phyloP scores from a whole-genome alignment of 2,329 filamentous ascomycete genomes.

The Aspergillus pseudonomiae region DNA sequence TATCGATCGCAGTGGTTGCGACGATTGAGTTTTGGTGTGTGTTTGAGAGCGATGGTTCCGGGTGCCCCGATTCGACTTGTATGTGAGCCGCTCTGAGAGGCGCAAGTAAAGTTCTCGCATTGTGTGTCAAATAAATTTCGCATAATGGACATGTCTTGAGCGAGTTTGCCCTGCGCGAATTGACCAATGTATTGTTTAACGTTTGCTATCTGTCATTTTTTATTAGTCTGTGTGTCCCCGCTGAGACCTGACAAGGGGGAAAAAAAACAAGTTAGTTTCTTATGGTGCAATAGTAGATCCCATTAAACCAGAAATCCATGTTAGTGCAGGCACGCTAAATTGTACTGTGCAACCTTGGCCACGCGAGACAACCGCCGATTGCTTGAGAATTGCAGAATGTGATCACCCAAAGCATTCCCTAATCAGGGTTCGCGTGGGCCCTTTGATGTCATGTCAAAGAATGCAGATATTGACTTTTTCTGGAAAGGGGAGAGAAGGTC shows the following conservation, averaged over 20 bases:
- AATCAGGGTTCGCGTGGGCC: not conserved
- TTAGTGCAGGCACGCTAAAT: not conserved
- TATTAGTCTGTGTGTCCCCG: not conserved
- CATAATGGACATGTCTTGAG: not conserved
- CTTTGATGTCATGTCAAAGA: not conserved
- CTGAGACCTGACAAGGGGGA: not conserved
- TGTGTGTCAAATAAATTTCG: not conserved
- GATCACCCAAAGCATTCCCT: not conserved
- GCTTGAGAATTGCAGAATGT: not conserved
- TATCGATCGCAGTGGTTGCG: not conserved
- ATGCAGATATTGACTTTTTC: not conserved
- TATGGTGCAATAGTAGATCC: not conserved
- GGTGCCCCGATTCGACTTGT: not conserved
- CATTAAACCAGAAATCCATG: not conserved
- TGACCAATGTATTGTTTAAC: not conserved
- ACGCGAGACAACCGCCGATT: not conserved
- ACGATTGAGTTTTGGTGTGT: not conserved
- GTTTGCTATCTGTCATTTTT: not conserved
- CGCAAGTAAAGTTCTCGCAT: not conserved
- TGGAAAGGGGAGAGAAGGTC: not conserved
- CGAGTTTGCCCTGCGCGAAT: not conserved
- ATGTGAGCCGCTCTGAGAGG: too few relatives aligned
- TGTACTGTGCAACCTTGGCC: not conserved
- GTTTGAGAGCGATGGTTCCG: not conserved
- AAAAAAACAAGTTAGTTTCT: not conserved